A percentile compares a stretch with the other conserved stretches of the same genome.
Conservation (phyloP, 768 basidiomycete genomes). For the Grammothele lineata region DNA sequence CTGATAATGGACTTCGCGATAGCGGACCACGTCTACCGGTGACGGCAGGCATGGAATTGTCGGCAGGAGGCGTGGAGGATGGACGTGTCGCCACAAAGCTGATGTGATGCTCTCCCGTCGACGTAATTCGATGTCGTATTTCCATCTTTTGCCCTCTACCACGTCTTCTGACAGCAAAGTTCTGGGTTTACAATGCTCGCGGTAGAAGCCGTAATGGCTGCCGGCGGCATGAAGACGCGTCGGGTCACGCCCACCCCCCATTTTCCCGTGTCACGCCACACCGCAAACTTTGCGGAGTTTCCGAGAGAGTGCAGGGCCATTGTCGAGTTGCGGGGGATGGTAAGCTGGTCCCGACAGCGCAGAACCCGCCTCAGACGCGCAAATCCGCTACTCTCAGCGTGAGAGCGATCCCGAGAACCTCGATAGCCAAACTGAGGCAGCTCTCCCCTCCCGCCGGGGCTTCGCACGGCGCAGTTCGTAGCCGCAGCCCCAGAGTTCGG, state of each 20-base stretch:
- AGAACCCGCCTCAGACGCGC: slow-evolving; percentile 4
- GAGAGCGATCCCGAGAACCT: slow-evolving; percentile 10
- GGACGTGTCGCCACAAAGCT: slow-evolving; percentile 19
- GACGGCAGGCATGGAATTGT: slow-evolving; percentile 20
- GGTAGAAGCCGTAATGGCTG: slow-evolving; percentile 8
- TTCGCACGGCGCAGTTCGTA: slow-evolving; percentile 11
- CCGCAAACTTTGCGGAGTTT: slow-evolving; percentile 5
- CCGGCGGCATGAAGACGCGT: slow-evolving; percentile 7
- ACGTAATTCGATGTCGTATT: slow-evolving; percentile 13
- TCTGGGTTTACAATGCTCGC: slow-evolving; percentile 9
- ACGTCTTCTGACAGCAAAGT: slow-evolving; percentile 3
- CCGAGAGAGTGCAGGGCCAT: neutral
- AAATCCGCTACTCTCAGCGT: slow-evolving; percentile 8
- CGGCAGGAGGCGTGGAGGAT: slow-evolving; percentile 8
- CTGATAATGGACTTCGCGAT: slow-evolving; percentile 17
- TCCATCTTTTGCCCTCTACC: neutral
- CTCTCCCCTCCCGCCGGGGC: slow-evolving; percentile 12
- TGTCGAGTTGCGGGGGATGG: slow-evolving; percentile 12
- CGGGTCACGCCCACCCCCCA: slow-evolving; percentile 3
- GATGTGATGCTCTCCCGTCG: slow-evolving; percentile 13
- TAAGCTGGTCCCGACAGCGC: slow-evolving; percentile 7
- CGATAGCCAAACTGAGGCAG: slow-evolving; percentile 12
- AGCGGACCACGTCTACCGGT: slow-evolving; percentile 91
- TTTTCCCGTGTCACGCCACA: neutral
- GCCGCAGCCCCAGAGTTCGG: slow-evolving; percentile 17